Percentiles rank a stretch among this genome's conserved stretches.
Conservation (phyloP, 768 basidiomycete genomes). For the Tricholoma furcatifolium region DNA sequence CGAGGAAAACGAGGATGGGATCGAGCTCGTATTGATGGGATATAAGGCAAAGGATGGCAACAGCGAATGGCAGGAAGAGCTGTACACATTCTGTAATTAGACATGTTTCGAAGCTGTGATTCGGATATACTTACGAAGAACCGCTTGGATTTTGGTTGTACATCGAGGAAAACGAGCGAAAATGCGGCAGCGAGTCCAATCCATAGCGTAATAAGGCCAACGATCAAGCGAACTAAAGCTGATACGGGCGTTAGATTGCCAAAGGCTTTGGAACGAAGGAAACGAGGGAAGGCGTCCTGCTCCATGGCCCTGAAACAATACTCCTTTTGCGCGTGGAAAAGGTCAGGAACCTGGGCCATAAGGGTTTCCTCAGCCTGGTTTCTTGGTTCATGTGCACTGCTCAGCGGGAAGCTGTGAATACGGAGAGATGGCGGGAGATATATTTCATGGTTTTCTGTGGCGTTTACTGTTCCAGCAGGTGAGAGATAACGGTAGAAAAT, state of each 20-base stretch:
- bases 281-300: conserved; percentile 91
- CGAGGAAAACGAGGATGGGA: conserved; percentile 90
- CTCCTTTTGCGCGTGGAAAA: conserved; percentile 97
- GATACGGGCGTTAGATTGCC: conserved; percentile 94
- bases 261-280: conserved; percentile 96
- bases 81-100: conserved; percentile 28
- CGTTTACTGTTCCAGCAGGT: conserved; percentile 70
- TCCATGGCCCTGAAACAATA: conserved; percentile 97
- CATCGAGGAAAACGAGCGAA: conserved; percentile 91
- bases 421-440: conserved; percentile 94
- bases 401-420: conserved; percentile 87
- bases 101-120: not conserved
- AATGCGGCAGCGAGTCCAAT: conserved; percentile 91
- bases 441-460: conserved; percentile 93
- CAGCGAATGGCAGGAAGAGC: conserved; percentile 92
- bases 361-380: conserved; percentile 64
- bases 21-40: conserved; percentile 98
- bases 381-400: conserved; percentile 68
- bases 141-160: conserved; percentile 86
- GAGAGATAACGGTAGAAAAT: conserved; percentile 95
- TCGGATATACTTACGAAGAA: conserved; percentile 85
- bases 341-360: conserved; percentile 91
- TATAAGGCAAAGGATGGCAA: conserved; percentile 88
- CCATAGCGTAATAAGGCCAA: conserved; percentile 88
- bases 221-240: conserved; percentile 80